phyloP scores from a whole-genome alignment of 208 protist species.

The Lotmaria passim region DNA sequence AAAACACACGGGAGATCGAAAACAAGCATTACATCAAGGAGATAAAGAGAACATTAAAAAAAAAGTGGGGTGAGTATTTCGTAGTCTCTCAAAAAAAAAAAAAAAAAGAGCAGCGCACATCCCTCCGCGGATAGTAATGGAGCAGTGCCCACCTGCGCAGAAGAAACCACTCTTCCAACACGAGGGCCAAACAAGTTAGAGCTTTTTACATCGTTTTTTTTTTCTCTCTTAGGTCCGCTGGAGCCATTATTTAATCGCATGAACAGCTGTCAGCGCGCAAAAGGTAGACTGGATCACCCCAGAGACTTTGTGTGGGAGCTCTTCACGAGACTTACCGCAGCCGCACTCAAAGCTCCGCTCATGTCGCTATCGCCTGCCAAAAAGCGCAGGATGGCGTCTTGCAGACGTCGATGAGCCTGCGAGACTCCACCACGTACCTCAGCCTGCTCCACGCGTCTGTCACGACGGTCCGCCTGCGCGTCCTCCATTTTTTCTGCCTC shows the following conservation, averaged over 20 bases:
- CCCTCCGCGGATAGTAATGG: too few species aligned
- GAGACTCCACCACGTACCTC: neutral
- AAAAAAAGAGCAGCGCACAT: too few species aligned
- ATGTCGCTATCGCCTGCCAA: neutral
- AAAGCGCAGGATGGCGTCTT: conserved; percentile 1
- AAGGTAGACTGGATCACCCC: neutral
- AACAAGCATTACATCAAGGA: too few species aligned
- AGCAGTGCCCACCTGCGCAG: too few species aligned
- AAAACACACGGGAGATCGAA: neutral
- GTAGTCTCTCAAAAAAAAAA: too few species aligned
- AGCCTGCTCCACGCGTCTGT: neutral
- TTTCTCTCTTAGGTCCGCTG: too few species aligned
- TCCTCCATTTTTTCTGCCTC: neutral
- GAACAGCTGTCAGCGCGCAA: neutral
- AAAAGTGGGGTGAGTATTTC: too few species aligned
- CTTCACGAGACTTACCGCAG: neutral
- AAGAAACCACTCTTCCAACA: too few species aligned
- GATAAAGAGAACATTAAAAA: too few species aligned
- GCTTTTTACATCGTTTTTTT: too few species aligned
- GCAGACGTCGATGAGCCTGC: conserved; percentile 4
- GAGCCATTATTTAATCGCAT: too few species aligned
- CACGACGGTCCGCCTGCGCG: neutral
- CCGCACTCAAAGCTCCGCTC: neutral
- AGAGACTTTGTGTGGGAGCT: conserved; percentile 1
- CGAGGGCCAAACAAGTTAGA: too few species aligned